Conservation (phyloP, 495 filamentous ascomycete genomes). For the Oleoguttula mirabilis region DNA sequence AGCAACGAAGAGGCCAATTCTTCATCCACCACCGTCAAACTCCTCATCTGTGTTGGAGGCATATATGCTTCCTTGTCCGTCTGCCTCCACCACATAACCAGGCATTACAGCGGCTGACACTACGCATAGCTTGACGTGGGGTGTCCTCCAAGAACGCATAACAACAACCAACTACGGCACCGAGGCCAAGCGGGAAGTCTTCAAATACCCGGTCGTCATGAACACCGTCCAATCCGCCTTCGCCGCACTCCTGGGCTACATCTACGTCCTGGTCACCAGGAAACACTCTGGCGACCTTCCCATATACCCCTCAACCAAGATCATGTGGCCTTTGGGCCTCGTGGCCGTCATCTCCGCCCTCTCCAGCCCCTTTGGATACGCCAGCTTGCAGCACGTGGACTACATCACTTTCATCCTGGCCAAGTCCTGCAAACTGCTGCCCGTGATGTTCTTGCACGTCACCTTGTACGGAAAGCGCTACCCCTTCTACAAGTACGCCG, state of each 20-base stretch:
- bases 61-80: conserved; percentile 94
- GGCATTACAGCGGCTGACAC: conserved; percentile 1
- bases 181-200: conserved; percentile 46
- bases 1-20: conserved; percentile 4
- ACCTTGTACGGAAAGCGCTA: conserved; percentile 83
- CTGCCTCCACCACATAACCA: neutral
- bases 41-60: conserved; percentile 76
- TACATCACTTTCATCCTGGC: conserved; percentile 98
- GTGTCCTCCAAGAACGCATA: conserved; percentile 90
- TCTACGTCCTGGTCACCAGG: conserved; percentile 59
- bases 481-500: conserved; percentile 91
- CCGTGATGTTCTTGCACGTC: conserved; percentile 93
- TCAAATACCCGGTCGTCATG: conserved; percentile 85
- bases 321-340: conserved; percentile 67
- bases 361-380: conserved; percentile 90
- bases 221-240: conserved; percentile 93
- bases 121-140: conserved; percentile 70
- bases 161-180: conserved; percentile 83
- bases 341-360: conserved; percentile 80
- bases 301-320: conserved; percentile 62
- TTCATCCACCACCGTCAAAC: conserved; percentile 31
- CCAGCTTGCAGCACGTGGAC: conserved; percentile 84
- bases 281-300: conserved; percentile 39
- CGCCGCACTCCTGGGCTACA: conserved; percentile 64
- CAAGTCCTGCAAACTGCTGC: conserved; percentile 93